Percentiles rank a stretch among this genome's conserved stretches.
These are phyloP conservation scores for Croton setiger DNA, from an alignment of 441 rosid genomes.

Conservation along the genomic window DNA sequence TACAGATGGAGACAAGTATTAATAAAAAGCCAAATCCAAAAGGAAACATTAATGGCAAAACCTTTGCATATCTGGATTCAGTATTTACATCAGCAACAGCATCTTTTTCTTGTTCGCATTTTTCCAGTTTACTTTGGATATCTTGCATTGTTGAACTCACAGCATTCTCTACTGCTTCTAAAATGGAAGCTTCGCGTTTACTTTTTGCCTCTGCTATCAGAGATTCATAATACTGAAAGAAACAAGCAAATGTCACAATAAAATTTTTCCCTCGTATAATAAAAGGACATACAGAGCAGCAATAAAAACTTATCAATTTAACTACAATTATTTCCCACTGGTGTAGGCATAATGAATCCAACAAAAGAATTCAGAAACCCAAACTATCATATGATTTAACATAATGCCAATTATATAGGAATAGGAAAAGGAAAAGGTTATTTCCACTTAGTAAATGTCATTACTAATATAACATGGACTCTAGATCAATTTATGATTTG, in stretches of 20 bases:
- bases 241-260: neutral
- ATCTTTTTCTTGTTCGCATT: conserved; percentile 56
- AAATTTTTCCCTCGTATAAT: neutral
- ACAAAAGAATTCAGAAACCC: neutral
- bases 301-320: conserved; percentile 3
- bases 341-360: neutral
- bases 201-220: conserved; percentile 71
- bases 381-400: neutral
- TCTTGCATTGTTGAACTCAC: conserved; percentile 56
- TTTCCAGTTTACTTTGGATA: conserved; percentile 62
- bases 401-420: neutral
- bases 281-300: neutral
- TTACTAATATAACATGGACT: neutral
- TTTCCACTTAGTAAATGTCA: neutral
- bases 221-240: conserved; percentile 74
- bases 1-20: conserved; percentile 20
- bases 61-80: neutral
- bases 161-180: conserved; percentile 67
- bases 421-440: neutral
- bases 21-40: conserved; percentile 13
- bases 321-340: neutral
- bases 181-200: conserved; percentile 51
- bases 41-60: neutral
- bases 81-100: conserved; percentile 58
- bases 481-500: neutral